Conservation (phyloP, 2,329 filamentous ascomycete genomes). For the Microdochium nivale region DNA sequence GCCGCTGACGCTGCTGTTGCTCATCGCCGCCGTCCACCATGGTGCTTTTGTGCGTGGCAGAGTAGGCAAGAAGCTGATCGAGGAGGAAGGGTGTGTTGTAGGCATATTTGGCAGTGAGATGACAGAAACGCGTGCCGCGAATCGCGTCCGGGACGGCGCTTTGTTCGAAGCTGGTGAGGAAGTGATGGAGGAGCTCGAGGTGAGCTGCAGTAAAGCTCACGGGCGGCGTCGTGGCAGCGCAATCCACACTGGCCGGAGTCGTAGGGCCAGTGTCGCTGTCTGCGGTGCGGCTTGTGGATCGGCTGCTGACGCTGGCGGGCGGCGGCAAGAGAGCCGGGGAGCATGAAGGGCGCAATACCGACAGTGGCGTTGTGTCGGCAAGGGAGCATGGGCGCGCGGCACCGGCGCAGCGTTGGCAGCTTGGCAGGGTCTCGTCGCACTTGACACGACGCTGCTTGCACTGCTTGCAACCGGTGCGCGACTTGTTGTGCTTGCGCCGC, state of each 20-base stretch:
- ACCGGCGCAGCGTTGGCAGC: not conserved
- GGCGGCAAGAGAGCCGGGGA: not conserved
- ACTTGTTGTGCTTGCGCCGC: slow-evolving; percentile 1
- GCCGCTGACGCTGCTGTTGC: not conserved
- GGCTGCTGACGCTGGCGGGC: not conserved
- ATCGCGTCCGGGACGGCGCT: not conserved
- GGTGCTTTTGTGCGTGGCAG: not conserved
- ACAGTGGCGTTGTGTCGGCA: not conserved
- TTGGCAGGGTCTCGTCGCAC: not conserved
- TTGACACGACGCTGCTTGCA: not conserved
- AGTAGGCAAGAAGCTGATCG: not conserved
- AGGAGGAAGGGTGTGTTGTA: not conserved
- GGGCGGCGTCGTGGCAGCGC: not conserved
- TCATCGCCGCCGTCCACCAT: not conserved
- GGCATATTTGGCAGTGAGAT: not conserved
- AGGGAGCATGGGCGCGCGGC: not conserved
- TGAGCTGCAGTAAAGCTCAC: not conserved
- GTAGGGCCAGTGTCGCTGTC: not conserved
- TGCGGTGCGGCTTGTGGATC: not conserved
- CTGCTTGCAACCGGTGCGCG: not conserved
- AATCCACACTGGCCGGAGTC: not conserved
- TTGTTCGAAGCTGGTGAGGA: not conserved
- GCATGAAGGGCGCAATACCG: not conserved
- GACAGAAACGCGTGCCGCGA: not conserved
- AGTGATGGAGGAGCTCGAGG: not conserved